These are phyloP conservation scores for Parathielavia appendiculata DNA, from an alignment of 495 filamentous ascomycete species.

Conservation along the genomic window DNA sequence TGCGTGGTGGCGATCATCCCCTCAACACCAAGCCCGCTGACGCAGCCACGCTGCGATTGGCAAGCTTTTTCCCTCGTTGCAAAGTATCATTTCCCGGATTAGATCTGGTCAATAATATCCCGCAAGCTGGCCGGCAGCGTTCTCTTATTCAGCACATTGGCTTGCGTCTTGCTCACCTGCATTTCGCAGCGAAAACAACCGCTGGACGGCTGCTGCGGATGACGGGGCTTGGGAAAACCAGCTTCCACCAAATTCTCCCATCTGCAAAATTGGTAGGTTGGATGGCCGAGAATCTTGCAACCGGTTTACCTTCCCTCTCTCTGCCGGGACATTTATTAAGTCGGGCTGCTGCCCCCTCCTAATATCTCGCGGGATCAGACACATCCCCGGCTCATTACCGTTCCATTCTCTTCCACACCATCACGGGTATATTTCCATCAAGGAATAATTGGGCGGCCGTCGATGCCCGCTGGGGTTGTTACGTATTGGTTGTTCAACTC, in stretches of 20 bases:
- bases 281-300: background rate
- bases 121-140: background rate
- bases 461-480: background rate
- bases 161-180: background rate
- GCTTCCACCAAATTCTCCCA: background rate
- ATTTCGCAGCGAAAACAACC: background rate
- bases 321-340: background rate
- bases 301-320: background rate
- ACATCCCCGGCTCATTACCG: too few relatives aligned
- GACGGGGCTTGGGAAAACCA: background rate
- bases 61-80: background rate
- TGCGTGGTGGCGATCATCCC: constrained; percentile 10
- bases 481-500: background rate
- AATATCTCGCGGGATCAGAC: background rate
- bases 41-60: constrained; percentile 12
- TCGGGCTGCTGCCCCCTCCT: background rate
- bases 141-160: background rate
- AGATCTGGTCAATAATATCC: background rate
- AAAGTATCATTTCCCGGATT: background rate
- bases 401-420: background rate
- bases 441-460: background rate
- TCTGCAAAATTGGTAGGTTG: constrained; percentile 14
- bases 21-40: constrained; percentile 8
- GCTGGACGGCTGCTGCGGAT: background rate
- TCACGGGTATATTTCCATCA: background rate